Conservation (phyloP, 257 asterid species). For the Gynochthodes officinalis region DNA sequence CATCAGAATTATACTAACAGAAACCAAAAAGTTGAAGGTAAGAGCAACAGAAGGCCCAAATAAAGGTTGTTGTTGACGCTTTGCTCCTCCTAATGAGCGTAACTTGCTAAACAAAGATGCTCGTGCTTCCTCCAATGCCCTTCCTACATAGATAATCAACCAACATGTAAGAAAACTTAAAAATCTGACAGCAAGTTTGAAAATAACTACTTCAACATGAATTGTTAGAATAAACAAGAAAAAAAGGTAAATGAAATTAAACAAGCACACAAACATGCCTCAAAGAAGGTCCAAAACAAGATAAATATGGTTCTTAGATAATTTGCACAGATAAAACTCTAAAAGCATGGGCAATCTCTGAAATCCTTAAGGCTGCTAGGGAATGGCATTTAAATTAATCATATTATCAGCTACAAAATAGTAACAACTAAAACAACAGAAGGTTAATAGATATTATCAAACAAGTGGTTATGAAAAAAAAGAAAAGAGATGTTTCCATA, state of each 20-base stretch:
- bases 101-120: constrained; percentile 73
- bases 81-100: constrained; percentile 49
- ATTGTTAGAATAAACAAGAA: not conserved
- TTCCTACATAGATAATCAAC: constrained; percentile 40
- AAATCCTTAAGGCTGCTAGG: not conserved
- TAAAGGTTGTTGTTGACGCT: constrained; percentile 67
- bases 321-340: no score
- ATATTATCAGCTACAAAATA: not conserved
- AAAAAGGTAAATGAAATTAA: not conserved
- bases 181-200: not conserved
- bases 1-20: constrained; percentile 88
- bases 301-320: not conserved
- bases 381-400: not conserved
- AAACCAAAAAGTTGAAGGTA: constrained; percentile 80
- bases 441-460: not conserved
- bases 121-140: constrained; percentile 83
- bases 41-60: constrained; percentile 84
- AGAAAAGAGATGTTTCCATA: not conserved
- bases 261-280: not conserved
- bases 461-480: not conserved
- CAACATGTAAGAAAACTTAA: not conserved
- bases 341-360: not conserved
- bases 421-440: not conserved
- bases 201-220: not conserved
- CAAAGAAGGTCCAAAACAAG: no score